Evolutionary conservation across 495 filamentous ascomycete species (phyloP).

Genomic region (Lindgomyces ingoldianus): DNA sequence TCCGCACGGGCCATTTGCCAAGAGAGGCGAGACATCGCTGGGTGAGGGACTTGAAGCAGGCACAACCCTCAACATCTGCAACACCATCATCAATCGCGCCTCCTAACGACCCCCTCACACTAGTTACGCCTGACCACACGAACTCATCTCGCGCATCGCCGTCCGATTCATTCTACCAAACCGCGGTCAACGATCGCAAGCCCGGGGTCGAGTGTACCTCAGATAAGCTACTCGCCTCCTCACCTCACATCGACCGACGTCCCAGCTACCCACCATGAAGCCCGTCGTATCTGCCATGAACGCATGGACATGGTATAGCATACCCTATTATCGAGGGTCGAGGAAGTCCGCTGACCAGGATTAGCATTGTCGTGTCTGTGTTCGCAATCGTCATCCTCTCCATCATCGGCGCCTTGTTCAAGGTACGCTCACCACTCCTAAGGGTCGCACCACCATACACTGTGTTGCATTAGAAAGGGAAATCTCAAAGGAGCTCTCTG

Average conservation of each 20-base stretch:
- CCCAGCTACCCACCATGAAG: conserved; percentile 64
- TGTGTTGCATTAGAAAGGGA: neutral
- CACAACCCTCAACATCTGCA: neutral
- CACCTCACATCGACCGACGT: neutral
- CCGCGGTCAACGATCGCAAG: neutral
- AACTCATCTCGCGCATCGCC: neutral
- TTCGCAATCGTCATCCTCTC: conserved; percentile 89
- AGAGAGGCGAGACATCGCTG: neutral
- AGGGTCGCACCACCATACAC: neutral
- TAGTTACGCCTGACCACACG: neutral
- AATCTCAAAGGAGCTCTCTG: neutral
- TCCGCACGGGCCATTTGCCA: conserved; percentile 12
- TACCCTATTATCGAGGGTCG: neutral
- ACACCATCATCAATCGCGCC: neutral
- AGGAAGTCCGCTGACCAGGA: neutral
- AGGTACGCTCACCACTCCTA: conserved; percentile 49
- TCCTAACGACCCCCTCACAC: neutral
- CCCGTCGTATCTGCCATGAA: conserved; percentile 85
- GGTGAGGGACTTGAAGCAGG: neutral
- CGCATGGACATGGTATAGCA: conserved; percentile 82
- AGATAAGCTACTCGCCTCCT: conserved; percentile 16
- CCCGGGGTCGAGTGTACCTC: neutral
- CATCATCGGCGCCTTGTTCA: conserved; percentile 77
- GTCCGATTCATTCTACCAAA: neutral
- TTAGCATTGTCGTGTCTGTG: conserved; percentile 79